Evolutionary conservation across 805 yeast species (phyloP), one percentile per base, ranked within the genome.

Genomic region (Blastobotrys chiropterorum): DNA sequence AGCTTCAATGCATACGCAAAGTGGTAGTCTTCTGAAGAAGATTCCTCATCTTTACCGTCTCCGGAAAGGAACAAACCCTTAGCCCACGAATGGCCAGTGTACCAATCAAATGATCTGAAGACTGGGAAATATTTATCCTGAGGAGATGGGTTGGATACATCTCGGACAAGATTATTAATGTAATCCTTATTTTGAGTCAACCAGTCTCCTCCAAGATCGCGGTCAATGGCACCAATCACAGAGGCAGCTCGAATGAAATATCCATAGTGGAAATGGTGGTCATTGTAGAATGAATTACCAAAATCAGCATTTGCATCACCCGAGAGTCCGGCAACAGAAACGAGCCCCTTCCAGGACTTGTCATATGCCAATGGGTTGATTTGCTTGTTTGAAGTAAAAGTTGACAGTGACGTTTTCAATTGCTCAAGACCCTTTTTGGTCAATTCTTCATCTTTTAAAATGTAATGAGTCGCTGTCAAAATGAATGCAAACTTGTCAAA

Each of bases 261-360:
- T 8, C 94, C 94, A 62, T 85, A 88, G 65, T 88, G 95, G 77
- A 86, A 88, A 64, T 87, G 94, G 61, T 88, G 95, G 62, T 88
- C 95, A 59, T 87, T 86, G 68, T 86, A 87, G 65, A 79, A 85
- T 20, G 86, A 78, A 64, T 84, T 77, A 46, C 95, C 95, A 64
- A 75, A 88, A 69, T 90, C 96, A 22, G 80, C 80, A 38, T 73
- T 65, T 22, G 75, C 60, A 53, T 74, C 75, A 4, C 68, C 75
- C 39, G 69, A 73, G 34, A 66, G 47, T 2, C 79, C 81, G 0
- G 89, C 87, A 0, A 83, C 74, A 0, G 95, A 85, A 8, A 87
- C 77, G 5, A 89, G 60, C 1, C 96, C 96, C 57, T 79, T 81
- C 89, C 90, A 88, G 1, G 79, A 76, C 0, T 72, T 72, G 55